Evolutionary conservation across 352 stramenopile species (phyloP).

Genomic region (Thalassiosira mediterranea): DNA sequence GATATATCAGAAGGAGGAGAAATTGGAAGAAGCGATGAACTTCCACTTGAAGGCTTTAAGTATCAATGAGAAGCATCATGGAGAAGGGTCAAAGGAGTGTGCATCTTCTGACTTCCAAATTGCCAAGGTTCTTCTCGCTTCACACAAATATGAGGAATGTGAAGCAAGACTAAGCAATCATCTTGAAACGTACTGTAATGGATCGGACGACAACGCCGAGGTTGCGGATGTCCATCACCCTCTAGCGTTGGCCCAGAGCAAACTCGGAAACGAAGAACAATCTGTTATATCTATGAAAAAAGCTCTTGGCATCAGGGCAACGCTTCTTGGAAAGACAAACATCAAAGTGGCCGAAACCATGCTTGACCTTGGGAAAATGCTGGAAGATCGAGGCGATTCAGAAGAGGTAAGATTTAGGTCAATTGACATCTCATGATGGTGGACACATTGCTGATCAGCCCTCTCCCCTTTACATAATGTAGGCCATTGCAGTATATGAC

Average conservation of each 20-base stretch:
- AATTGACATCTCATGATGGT: conserved; percentile 5
- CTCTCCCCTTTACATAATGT: neutral
- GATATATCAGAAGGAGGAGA: conserved; percentile 48
- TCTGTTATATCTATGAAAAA: conserved; percentile 50
- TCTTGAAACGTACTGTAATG: conserved; percentile 39
- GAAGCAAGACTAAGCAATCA: conserved; percentile 23
- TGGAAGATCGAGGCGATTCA: conserved; percentile 43
- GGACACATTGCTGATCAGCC: conserved; percentile 8
- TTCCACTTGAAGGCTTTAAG: conserved; percentile 51
- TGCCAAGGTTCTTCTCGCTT: conserved; percentile 38
- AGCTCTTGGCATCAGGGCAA: conserved; percentile 50
- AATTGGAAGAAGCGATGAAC: conserved; percentile 48
- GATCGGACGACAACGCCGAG: conserved; percentile 28
- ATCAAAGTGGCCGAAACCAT: conserved; percentile 52
- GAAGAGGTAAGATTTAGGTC: conserved; percentile 47
- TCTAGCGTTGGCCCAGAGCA: conserved; percentile 47
- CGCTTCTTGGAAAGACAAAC: conserved; percentile 42
- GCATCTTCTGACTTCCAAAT: conserved; percentile 34
- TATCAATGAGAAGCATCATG: conserved; percentile 42
- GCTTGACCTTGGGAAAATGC: conserved; percentile 50
- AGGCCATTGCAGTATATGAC: conserved; percentile 55
- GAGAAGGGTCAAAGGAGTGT: conserved; percentile 37
- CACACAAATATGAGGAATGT: conserved; percentile 41
- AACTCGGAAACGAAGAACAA: conserved; percentile 49
- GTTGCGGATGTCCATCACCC: conserved; percentile 46